phyloP scores from a whole-genome alignment of 768 basidiomycete species.

The Sutorius australiensis region DNA sequence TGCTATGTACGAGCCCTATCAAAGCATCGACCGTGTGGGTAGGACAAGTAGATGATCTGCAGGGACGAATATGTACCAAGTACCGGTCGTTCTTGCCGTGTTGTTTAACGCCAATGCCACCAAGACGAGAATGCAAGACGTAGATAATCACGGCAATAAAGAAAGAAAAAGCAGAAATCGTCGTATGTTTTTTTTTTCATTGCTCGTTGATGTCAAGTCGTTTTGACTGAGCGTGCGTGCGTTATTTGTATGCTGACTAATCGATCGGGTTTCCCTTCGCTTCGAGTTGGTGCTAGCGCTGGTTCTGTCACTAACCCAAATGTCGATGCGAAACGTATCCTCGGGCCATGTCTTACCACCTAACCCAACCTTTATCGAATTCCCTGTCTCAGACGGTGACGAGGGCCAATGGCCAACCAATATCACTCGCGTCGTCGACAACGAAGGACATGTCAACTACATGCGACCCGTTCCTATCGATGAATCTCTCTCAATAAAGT shows the following conservation, averaged over 20 bases:
- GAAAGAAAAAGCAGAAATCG: background rate
- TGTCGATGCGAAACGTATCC: conserved; percentile 20
- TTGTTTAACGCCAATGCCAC: conserved; percentile 66
- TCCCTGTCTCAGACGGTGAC: conserved; percentile 61
- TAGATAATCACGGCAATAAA: conserved; percentile 58
- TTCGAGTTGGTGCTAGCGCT: background rate
- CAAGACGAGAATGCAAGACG: conserved; percentile 41
- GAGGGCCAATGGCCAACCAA: conserved; percentile 51
- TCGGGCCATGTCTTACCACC: conserved; percentile 38
- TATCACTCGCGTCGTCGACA: conserved; percentile 49
- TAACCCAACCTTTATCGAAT: conserved; percentile 55
- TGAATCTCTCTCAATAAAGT: conserved; percentile 50
- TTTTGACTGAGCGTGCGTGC: no score
- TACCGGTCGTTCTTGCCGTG: conserved; percentile 49
- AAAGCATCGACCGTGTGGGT: conserved; percentile 43
- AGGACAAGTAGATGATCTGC: conserved; percentile 58
- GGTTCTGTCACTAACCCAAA: conserved; percentile 4
- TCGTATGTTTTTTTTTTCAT: background rate
- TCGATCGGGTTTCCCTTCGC: background rate
- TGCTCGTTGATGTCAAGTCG: background rate
- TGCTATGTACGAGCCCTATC: conserved; percentile 23
- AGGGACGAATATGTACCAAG: conserved; percentile 26
- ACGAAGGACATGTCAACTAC: conserved; percentile 67
- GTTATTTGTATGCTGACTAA: conserved; percentile 16
- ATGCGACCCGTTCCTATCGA: conserved; percentile 55